These are phyloP conservation scores for Talaromyces sp. DNA, from an alignment of 2,329 filamentous ascomycete species.

Conservation along the genomic window DNA sequence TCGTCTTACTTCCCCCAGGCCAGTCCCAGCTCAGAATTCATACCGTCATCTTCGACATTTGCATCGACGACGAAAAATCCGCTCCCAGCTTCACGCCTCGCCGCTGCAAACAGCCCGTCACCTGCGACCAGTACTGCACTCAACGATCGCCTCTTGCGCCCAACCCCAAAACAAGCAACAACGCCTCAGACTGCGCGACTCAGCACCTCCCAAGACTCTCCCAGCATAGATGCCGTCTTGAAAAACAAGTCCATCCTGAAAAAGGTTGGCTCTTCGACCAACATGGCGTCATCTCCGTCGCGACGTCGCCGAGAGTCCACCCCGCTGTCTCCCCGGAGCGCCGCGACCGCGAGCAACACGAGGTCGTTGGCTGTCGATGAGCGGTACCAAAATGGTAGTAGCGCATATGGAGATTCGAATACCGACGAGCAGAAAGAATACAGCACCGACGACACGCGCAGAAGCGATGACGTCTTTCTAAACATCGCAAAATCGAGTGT, in stretches of 20 bases:
- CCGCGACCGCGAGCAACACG: constrained; percentile 28
- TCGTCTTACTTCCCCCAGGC: constrained; percentile 33
- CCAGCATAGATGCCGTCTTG: constrained; percentile 26
- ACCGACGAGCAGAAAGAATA: constrained; percentile 30
- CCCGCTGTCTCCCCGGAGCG: constrained; percentile 14
- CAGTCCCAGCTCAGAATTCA: constrained; percentile 37
- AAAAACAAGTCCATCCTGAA: constrained; percentile 22
- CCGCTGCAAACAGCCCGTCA: not conserved
- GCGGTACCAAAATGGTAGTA: not conserved
- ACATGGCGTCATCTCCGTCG: constrained; percentile 10
- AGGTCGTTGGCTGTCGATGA: constrained; percentile 26
- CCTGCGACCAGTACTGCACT: not conserved
- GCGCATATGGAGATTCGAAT: not conserved
- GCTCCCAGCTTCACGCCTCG: constrained; percentile 45
- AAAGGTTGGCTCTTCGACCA: constrained; percentile 12
- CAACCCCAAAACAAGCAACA: constrained; percentile 22
- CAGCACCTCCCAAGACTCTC: constrained; percentile 10
- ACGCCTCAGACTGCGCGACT: constrained; percentile 19
- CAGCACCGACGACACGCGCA: constrained; percentile 37
- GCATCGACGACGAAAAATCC: constrained; percentile 31
- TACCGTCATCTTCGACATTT: constrained; percentile 40
- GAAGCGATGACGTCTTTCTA: constrained; percentile 46
- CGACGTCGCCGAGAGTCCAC: constrained; percentile 27
- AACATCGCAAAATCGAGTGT: constrained; percentile 46
- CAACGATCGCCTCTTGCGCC: constrained; percentile 12